Percentiles rank a stretch among this genome's conserved stretches.
Conservation (phyloP, 108 stramenopile species). For the Parietichytrium sp. region DNA sequence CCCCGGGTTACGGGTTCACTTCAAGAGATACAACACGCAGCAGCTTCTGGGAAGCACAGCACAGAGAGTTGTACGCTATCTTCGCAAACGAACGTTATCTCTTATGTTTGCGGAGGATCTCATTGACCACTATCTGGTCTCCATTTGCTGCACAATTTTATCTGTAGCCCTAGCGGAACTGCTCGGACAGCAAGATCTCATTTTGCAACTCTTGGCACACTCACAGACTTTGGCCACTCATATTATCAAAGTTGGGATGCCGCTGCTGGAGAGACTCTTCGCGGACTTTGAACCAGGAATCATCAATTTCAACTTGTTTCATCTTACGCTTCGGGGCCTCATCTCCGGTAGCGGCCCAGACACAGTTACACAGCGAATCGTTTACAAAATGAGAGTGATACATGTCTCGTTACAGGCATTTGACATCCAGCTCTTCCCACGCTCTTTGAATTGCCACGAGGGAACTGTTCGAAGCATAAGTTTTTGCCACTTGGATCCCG, state of each 20-base stretch:
- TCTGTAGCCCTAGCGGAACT: neutral
- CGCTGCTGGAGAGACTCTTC: constrained; percentile 6
- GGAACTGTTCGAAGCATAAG: neutral
- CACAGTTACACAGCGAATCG: neutral
- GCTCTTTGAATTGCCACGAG: neutral
- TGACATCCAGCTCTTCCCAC: constrained; percentile 3
- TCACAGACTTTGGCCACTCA: neutral
- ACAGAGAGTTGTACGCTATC: neutral
- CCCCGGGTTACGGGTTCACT: neutral
- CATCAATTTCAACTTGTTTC: neutral
- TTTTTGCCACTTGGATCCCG: neutral
- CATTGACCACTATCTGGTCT: neutral
- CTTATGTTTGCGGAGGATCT: neutral
- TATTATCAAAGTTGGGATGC: neutral
- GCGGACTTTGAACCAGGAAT: neutral
- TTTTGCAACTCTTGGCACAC: neutral
- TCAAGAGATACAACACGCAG: neutral
- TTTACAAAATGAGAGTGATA: neutral
- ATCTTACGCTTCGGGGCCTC: neutral
- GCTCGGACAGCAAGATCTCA: neutral
- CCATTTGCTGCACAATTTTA: neutral
- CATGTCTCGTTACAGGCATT: neutral
- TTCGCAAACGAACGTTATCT: neutral
- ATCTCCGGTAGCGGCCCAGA: neutral
- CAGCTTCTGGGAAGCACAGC: neutral